Conservation (phyloP, 306 rosid species). For the Rosa chinensis region DNA sequence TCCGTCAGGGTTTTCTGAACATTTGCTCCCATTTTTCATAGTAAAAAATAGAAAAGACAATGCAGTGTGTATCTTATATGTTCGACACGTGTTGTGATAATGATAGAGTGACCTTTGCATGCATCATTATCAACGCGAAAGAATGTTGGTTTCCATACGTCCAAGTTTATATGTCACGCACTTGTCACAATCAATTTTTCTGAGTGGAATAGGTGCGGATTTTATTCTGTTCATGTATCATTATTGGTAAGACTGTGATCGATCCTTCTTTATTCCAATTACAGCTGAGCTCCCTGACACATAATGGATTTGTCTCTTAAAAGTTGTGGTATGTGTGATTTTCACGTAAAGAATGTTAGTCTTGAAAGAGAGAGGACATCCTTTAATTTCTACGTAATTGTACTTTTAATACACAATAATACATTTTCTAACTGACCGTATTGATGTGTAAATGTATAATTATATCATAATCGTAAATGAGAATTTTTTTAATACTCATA, state of each 20-base stretch:
- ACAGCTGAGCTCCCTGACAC: neutral
- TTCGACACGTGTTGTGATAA: neutral
- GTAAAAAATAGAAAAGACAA: no score
- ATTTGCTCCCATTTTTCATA: no score
- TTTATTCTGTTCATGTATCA: constrained; percentile 27
- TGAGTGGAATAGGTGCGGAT: constrained; percentile 21
- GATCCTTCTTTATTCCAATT: constrained; percentile 30
- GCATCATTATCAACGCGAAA: neutral
- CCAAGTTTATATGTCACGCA: constrained; percentile 12
- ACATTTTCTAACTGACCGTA: no score
- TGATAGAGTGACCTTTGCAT: neutral
- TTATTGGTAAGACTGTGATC: constrained; percentile 38
- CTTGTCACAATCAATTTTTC: constrained; percentile 3
- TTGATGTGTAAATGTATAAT: no score
- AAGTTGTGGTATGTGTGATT: neutral
- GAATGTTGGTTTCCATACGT: constrained; percentile 19
- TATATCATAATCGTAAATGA: no score
- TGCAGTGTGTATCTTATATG: neutral
- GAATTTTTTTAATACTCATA: no score
- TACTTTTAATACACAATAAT: no score
- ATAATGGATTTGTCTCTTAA: neutral
- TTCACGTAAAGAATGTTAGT: neutral
- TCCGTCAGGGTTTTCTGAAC: no score
- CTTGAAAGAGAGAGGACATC: no score
- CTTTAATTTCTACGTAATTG: no score